Percentiles rank a stretch among this genome's conserved stretches.
Evolutionary conservation across 352 stramenopile genomes (phyloP).

Genomic region (Pythium oligandrum): DNA sequence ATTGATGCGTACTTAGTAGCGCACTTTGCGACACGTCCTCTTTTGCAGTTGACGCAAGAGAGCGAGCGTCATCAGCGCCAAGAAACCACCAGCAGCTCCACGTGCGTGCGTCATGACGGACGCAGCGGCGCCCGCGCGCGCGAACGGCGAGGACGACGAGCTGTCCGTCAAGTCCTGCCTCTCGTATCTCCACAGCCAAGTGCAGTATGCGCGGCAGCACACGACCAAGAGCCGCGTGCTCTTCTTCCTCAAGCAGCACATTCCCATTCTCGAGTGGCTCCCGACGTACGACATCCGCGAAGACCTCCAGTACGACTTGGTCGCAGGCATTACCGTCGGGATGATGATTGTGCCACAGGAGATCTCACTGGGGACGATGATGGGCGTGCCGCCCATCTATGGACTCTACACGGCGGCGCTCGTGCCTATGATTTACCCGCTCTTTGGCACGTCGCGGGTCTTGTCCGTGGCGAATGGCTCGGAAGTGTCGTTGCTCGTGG

Average conservation of each 20-base stretch:
- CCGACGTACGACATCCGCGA: slow-evolving; percentile 46
- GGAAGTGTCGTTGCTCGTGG: slow-evolving; percentile 58
- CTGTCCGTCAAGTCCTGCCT: slow-evolving; percentile 3
- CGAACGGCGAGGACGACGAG: slow-evolving; percentile 4
- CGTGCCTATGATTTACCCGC: slow-evolving; percentile 81
- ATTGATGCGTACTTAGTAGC: too few relatives aligned
- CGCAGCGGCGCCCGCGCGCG: neutral
- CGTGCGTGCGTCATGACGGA: slow-evolving; percentile 3
- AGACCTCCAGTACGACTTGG: slow-evolving; percentile 50
- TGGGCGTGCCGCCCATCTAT: slow-evolving; percentile 83
- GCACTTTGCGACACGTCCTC: too few relatives aligned
- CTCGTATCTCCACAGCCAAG: slow-evolving; percentile 3
- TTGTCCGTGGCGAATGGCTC: slow-evolving; percentile 75
- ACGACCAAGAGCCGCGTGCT: slow-evolving; percentile 22
- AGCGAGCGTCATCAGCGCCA: too few relatives aligned
- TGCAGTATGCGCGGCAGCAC: slow-evolving; percentile 17
- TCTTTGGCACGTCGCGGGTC: slow-evolving; percentile 80
- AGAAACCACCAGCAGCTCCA: neutral
- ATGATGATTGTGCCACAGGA: slow-evolving; percentile 89
- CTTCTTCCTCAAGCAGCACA: slow-evolving; percentile 38
- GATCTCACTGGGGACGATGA: slow-evolving; percentile 88
- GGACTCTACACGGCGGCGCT: slow-evolving; percentile 85
- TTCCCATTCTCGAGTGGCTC: slow-evolving; percentile 59
- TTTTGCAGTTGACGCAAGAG: too few relatives aligned
- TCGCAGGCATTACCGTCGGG: slow-evolving; percentile 54